Base-by-base conservation (phyloP, 805 yeast genomes). In the Metschnikowia koreensis region DNA sequence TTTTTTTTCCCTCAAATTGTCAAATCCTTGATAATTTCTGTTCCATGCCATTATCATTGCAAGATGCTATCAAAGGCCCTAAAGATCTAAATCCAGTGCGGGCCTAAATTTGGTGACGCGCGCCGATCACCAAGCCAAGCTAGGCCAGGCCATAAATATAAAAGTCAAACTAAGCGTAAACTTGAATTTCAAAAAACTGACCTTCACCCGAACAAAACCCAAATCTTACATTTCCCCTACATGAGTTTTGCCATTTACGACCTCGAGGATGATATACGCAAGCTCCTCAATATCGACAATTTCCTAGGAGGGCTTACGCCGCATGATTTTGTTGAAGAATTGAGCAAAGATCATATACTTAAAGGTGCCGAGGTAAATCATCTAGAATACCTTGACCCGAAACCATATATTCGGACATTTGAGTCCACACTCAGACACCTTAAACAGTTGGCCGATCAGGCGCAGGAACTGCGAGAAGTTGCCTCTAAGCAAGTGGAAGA, bases 391-490 rank as follows among this genome's bases (percentile, higher is more conserved):
- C 68, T 90, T 49, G 97, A 94, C 63, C 97, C 98, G 1, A 90
- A 89, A 62, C 98, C 98, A 1, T 94, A 89, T 65, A 93, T 93
- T 44, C 81, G 97, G 59, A 89, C 97, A 0, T 92, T 94, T 66
- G 97, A 93, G 65, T 83, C 92, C 1, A 89, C 94, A 2, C 72
- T 91, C 42, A 77, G 83, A 43, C 93, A 89, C 61, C 72, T 93
- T 57, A 81, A 82, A 60, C 75, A 75, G 46, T 69, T 94, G 41
- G 77, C 77, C 43, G 79, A 76, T 1, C 86, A 86, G 41, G 81
- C 91, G 2, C 64, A 69, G 5, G 65, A 67, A 13, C 77, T 76
- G 48, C 84, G 82, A 55, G 69, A 69, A 4, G 68, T 70, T n/a
- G 74, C 84, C 22, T 86, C 80, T 44, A 70, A 69, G 16, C 83